Conservation (phyloP, 805 yeast species). For the Komagataella kurtzmanii region DNA sequence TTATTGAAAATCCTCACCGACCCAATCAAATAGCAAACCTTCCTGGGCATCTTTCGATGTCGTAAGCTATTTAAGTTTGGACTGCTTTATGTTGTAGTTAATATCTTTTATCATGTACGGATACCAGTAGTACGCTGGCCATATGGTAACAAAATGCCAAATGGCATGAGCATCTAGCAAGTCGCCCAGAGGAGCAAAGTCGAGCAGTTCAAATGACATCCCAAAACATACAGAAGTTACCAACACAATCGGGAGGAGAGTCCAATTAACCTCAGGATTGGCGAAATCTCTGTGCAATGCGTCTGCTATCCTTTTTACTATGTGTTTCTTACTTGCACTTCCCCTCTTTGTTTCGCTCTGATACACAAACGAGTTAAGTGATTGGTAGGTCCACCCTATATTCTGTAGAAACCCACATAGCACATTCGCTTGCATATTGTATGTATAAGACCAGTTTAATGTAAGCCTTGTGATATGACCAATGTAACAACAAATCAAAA, state of each 20-base stretch:
- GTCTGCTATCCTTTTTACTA: neutral
- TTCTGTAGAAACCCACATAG: conserved; percentile 69
- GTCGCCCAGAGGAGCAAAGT: conserved; percentile 61
- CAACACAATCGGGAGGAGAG: conserved; percentile 36
- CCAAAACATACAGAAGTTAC: conserved; percentile 49
- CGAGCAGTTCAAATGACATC: conserved; percentile 84
- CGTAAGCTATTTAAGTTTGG: neutral
- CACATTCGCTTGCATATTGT: conserved; percentile 87
- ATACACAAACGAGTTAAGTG: conserved; percentile 16
- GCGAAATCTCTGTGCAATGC: conserved; percentile 10
- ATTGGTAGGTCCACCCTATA: conserved; percentile 29
- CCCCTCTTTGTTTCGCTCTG: conserved; percentile 4
- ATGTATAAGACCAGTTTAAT: conserved; percentile 78
- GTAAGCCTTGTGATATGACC: conserved; percentile 55
- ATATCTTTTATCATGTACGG: conserved; percentile 38
- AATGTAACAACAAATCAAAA: conserved; percentile 37
- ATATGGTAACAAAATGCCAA: conserved; percentile 84
- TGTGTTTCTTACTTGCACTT: neutral
- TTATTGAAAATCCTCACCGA: neutral
- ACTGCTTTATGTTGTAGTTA: conserved; percentile 5
- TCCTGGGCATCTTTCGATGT: conserved; percentile 14
- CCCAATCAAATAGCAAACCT: conserved; percentile 5
- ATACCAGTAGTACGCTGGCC: conserved; percentile 71
- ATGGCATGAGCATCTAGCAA: conserved; percentile 83
- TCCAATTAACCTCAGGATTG: conserved; percentile 21